Conservation (phyloP, 768 basidiomycete species). For the Gymnopilus dilepis region DNA sequence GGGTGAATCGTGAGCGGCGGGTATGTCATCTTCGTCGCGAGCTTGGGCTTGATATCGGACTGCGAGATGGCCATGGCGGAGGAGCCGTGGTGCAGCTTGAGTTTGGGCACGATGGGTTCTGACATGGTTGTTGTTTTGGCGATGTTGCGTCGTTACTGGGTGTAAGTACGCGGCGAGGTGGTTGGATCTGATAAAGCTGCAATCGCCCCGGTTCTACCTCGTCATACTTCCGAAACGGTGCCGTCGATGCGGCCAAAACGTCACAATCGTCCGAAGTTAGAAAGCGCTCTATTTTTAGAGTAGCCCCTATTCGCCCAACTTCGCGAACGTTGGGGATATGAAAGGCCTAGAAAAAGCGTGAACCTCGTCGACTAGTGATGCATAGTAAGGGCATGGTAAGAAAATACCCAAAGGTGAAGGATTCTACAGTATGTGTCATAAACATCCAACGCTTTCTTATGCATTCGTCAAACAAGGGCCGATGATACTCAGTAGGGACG, state of each 20-base stretch:
- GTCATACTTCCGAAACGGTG: conserved; percentile 9
- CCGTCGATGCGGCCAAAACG: not conserved
- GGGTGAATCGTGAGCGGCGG: conserved; percentile 31
- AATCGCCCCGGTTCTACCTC: conserved; percentile 1
- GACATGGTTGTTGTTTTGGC: not conserved
- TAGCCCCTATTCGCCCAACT: not conserved
- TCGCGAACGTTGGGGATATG: not conserved
- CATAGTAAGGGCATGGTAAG: too few relatives aligned
- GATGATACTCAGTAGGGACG: too few relatives aligned
- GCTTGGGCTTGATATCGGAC: conserved; percentile 12
- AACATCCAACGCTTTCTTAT: too few relatives aligned
- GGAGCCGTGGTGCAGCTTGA: conserved; percentile 37
- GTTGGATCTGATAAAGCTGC: conserved; percentile 18
- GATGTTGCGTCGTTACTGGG: not conserved
- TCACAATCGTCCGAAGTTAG: not conserved
- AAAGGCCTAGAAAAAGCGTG: too few relatives aligned
- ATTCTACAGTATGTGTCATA: too few relatives aligned
- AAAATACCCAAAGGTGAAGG: too few relatives aligned
- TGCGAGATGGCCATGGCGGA: conserved; percentile 38
- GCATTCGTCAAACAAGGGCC: too few relatives aligned
- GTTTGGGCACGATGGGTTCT: conserved; percentile 24
- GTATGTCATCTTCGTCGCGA: conserved; percentile 29
- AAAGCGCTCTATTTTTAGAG: not conserved
- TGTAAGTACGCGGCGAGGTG: not conserved
- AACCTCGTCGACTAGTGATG: too few relatives aligned